Evolutionary conservation across 768 basidiomycete genomes (phyloP), one percentile per base, ranked within the genome.

Genomic region (Lactarius hengduanensis): DNA sequence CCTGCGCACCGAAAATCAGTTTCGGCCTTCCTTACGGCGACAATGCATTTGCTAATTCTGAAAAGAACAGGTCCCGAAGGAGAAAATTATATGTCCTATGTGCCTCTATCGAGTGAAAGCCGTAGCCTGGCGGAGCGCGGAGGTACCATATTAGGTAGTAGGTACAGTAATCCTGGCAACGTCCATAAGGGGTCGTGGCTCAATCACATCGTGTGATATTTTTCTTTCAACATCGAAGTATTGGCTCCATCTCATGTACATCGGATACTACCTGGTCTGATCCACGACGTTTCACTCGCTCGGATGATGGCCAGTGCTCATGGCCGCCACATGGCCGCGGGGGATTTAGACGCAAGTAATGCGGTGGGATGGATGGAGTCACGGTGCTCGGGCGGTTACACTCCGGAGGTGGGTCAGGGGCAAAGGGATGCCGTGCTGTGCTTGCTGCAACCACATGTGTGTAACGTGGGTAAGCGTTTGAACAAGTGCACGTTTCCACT

Each of bases 391-490:
- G 40, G 61, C 32, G 30, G 32, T 34, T 34, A 32, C 9, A 22
- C 22, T 45, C 36, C 36, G 36, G 28, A 16, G 22, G 53, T 59
- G 50, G 40, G 20, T 58, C 66, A 59, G 62, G 58, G 61, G 50
- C 34, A 30, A 62, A 30, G 26, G 45, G 38, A 45, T 58, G 34
- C 57, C 45, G 62, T 57, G 61, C 54, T 40, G 28, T 62, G 61
- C 54, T 54, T 32, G 61, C 50, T 53, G 38, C 40, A 30, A 47
- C 22, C 54, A 15, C 34, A 28, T 38, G 57, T 59, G 59, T 36
- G 57, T 66, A 57, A 43, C 47, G 50, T 58, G n/a, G 63, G 16
- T 62, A 58, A 34, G 26, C n/a, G 53, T 67, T 67, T 67, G 50
- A 32, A 36, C 47, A 36, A 36, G 22, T 61, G 40, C 45, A 47